Conservation (phyloP, 2,329 filamentous ascomycete genomes). For the Exophiala aquamarina region DNA sequence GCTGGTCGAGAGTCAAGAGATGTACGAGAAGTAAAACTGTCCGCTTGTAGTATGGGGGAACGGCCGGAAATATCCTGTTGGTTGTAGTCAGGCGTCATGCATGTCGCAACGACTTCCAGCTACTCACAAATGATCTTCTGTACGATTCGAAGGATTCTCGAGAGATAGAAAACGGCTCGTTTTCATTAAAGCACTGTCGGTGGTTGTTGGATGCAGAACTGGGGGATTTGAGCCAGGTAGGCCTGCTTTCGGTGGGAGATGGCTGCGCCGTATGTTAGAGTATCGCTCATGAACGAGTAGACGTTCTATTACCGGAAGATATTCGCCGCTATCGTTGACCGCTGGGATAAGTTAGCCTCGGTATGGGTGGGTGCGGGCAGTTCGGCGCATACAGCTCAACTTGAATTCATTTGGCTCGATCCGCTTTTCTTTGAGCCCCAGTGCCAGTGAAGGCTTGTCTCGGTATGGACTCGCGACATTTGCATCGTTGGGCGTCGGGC, state of each 20-base stretch:
- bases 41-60: slow-evolving; percentile 67
- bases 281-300: slow-evolving; percentile 7
- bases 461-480: slow-evolving; percentile 30
- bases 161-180: slow-evolving; percentile 92
- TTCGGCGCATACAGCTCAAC: slow-evolving; percentile 65
- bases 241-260: slow-evolving; percentile 83
- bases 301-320: slow-evolving; percentile 70
- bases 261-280: slow-evolving; percentile 54
- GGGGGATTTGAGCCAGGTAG: slow-evolving; percentile 65
- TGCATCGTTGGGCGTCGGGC: slow-evolving; percentile 44
- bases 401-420: slow-evolving; percentile 74
- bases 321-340: slow-evolving; percentile 93
- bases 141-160: slow-evolving; percentile 97
- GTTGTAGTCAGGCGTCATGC: slow-evolving; percentile 9
- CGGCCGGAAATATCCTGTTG: slow-evolving; percentile 83
- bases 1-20: slow-evolving; percentile 76
- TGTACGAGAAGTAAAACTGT: slow-evolving; percentile 65
- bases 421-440: slow-evolving; percentile 62
- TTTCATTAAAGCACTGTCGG: slow-evolving; percentile 70
- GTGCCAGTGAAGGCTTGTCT: slow-evolving; percentile 58
- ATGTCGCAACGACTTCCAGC: slow-evolving; percentile 1
- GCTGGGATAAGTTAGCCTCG: slow-evolving; percentile 57
- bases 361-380: slow-evolving; percentile 4
- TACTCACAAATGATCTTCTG: slow-evolving; percentile 84
- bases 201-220: slow-evolving; percentile 54